Conservation (phyloP, 352 stramenopile genomes). For the Pythium utonaiense region DNA sequence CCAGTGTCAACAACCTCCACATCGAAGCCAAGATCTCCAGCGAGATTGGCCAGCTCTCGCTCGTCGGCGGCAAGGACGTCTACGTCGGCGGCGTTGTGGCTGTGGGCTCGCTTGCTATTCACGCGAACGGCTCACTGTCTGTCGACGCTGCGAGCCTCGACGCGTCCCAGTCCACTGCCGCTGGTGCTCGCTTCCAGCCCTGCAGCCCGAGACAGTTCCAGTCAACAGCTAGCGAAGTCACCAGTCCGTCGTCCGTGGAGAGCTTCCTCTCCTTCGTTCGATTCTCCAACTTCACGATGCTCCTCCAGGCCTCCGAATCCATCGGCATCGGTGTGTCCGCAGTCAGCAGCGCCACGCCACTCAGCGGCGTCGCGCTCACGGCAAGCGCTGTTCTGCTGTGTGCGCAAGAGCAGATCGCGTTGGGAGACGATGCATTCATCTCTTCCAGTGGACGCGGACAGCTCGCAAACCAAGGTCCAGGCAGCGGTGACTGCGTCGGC, state of each 20-base stretch:
- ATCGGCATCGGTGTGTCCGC: slow-evolving; percentile 41
- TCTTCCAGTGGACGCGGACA: slow-evolving; percentile 60
- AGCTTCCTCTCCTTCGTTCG: slow-evolving; percentile 1
- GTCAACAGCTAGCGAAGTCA: neutral
- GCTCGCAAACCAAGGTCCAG: slow-evolving; percentile 59
- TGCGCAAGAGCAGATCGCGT: slow-evolving; percentile 40
- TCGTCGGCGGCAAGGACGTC: slow-evolving; percentile 54
- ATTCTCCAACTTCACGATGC: slow-evolving; percentile 59
- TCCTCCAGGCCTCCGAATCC: slow-evolving; percentile 43
- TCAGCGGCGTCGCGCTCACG: slow-evolving; percentile 30
- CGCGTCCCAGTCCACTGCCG: neutral
- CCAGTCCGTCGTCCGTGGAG: neutral
- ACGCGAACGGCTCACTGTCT: slow-evolving; percentile 47
- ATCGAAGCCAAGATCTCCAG: slow-evolving; percentile 27
- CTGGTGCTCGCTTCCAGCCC: slow-evolving; percentile 44
- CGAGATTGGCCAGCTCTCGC: slow-evolving; percentile 16
- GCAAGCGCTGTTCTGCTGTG: slow-evolving; percentile 64
- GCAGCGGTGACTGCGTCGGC: slow-evolving; percentile 47
- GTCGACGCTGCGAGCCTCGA: slow-evolving; percentile 24
- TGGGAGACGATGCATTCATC: slow-evolving; percentile 40
- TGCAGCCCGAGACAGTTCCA: slow-evolving; percentile 26
- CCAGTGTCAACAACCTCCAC: slow-evolving; percentile 41
- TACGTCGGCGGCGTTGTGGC: slow-evolving; percentile 43
- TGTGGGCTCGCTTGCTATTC: slow-evolving; percentile 48
- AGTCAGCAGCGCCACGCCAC: neutral